Evolutionary conservation across 1,284 basidiomycete genomes (phyloP).

Genomic region (Gymnopus androsaceus): DNA sequence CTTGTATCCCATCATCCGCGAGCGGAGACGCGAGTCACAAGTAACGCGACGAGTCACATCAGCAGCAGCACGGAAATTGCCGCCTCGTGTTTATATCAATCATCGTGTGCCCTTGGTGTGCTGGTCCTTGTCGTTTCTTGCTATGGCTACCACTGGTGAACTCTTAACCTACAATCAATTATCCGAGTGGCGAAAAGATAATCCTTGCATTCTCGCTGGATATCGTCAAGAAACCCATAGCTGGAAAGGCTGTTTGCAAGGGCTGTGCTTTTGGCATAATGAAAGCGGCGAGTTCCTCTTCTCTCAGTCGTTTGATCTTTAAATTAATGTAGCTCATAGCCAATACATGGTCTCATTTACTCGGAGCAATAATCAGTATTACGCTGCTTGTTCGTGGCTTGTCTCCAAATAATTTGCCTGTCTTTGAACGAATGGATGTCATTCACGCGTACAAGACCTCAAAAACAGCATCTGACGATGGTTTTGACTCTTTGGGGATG

Average conservation of each 20-base stretch:
- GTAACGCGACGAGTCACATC: too few relatives aligned
- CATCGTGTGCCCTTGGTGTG: too few relatives aligned
- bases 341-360: constrained; percentile 20
- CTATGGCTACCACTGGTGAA: too few relatives aligned
- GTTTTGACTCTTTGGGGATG: constrained; percentile 4
- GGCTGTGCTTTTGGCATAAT: constrained; percentile 17
- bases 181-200: constrained; percentile 18
- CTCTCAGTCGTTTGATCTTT: background rate
- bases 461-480: too few relatives aligned
- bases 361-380: constrained; percentile 10
- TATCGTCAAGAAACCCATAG: constrained; percentile 14
- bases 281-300: constrained; percentile 12
- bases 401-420: background rate
- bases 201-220: constrained; percentile 17
- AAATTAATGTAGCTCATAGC: constrained; percentile 6
- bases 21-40: too few relatives aligned
- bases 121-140: too few relatives aligned
- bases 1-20: too few relatives aligned
- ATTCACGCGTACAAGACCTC: background rate
- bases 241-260: constrained; percentile 9
- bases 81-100: too few relatives aligned
- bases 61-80: too few relatives aligned
- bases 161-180: constrained; percentile 11
- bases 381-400: background rate
- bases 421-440: background rate